Conservation (phyloP, 495 filamentous ascomycete genomes). For the Chlorociboria aeruginascens region DNA sequence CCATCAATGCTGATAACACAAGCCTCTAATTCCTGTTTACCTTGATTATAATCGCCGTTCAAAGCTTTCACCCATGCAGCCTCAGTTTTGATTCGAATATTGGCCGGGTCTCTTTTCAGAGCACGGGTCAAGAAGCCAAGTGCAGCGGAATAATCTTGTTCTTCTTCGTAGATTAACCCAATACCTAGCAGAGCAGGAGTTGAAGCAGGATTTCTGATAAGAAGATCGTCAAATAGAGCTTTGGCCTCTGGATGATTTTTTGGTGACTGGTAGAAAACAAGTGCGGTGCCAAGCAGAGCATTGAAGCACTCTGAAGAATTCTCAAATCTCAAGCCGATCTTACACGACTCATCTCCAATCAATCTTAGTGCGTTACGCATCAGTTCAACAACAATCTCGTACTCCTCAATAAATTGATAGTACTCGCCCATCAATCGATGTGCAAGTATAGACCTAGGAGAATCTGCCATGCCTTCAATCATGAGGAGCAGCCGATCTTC, state of each 20-base stretch:
- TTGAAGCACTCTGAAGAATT: conserved; percentile 63
- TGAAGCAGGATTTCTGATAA: conserved; percentile 56
- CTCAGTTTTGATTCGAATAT: conserved; percentile 68
- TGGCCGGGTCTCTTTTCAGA: conserved; percentile 51
- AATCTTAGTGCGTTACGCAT: conserved; percentile 58
- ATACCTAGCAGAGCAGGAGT: conserved; percentile 79
- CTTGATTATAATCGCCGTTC: conserved; percentile 56
- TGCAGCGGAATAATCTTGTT: conserved; percentile 72
- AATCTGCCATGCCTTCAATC: conserved; percentile 65
- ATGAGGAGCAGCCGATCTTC: conserved; percentile 71
- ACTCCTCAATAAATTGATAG: conserved; percentile 75
- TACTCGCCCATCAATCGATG: conserved; percentile 78
- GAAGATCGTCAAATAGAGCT: conserved; percentile 63
- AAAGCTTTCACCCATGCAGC: conserved; percentile 82
- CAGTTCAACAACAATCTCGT: conserved; percentile 70
- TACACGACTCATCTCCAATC: conserved; percentile 42
- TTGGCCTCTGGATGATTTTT: conserved; percentile 84
- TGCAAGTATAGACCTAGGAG: conserved; percentile 62
- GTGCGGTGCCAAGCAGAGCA: conserved; percentile 63
- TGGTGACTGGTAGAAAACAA: conserved; percentile 81
- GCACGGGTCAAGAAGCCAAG: conserved; percentile 68
- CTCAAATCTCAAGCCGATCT: conserved; percentile 51
- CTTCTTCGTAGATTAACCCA: conserved; percentile 82
- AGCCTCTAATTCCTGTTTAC: conserved; percentile 52
- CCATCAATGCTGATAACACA: conserved; percentile 36